Evolutionary conservation across 2,329 filamentous ascomycete genomes (phyloP).

Genomic region (Calonectria hawksworthii): DNA sequence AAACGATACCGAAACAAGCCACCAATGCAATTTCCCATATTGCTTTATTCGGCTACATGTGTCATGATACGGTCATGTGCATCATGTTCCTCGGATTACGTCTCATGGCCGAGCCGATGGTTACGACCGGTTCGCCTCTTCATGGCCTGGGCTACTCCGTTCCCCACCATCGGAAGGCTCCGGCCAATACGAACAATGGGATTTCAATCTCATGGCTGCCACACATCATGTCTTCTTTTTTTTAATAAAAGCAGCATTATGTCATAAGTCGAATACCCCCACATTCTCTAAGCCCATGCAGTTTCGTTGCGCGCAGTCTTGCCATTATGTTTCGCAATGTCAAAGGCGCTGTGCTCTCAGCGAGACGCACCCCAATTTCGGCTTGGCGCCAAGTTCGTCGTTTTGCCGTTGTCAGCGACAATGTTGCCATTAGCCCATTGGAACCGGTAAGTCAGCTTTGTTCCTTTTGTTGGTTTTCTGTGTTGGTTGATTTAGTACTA

Average conservation of each 20-base stretch:
- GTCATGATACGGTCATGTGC: not conserved
- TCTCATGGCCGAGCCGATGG: not conserved
- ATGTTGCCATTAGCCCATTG: conserved; percentile 39
- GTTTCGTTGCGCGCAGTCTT: not conserved
- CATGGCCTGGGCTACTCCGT: too few relatives aligned
- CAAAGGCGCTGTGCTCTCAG: not conserved
- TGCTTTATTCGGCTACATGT: not conserved
- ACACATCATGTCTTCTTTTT: not conserved
- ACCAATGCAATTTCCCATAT: not conserved
- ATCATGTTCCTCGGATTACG: not conserved
- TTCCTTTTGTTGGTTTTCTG: not conserved
- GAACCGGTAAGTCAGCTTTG: conserved; percentile 26
- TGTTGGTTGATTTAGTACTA: not conserved
- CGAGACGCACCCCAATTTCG: not conserved
- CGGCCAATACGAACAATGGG: not conserved
- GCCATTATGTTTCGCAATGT: conserved; percentile 13
- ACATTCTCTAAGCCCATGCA: not conserved
- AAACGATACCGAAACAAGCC: not conserved
- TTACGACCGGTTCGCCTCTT: too few relatives aligned
- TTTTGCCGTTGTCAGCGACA: conserved; percentile 2
- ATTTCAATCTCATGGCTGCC: not conserved
- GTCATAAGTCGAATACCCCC: conserved; percentile 7
- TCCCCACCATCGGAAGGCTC: too few relatives aligned
- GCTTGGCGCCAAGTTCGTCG: not conserved
- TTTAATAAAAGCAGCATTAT: conserved; percentile 12